Evolutionary conservation across 306 rosid species (phyloP).

Genomic region (Cucurbita pepo): DNA sequence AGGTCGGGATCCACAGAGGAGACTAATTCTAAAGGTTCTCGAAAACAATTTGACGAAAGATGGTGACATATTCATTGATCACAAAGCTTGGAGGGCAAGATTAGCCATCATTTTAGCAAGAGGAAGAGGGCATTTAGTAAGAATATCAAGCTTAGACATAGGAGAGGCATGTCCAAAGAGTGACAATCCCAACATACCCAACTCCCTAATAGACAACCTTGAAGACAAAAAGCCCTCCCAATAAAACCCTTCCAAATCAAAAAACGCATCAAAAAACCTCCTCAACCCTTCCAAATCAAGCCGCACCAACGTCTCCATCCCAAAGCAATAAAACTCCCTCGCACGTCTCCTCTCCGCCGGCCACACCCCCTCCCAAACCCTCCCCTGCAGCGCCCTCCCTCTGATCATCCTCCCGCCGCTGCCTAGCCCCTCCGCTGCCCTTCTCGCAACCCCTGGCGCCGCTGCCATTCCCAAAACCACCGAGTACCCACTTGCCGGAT

Average conservation of each 20-base stretch:
- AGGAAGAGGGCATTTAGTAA: conserved; percentile 65
- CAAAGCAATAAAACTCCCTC: conserved; percentile 64
- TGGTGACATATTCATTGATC: neutral
- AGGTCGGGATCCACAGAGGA: too few species aligned
- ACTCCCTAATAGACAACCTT: conserved; percentile 41
- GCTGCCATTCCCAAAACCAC: conserved; percentile 57
- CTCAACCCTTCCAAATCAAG: conserved; percentile 63
- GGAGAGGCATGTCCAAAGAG: conserved; percentile 51
- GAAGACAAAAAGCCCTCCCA: conserved; percentile 83
- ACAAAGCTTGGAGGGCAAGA: conserved; percentile 37
- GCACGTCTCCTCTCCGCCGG: conserved; percentile 36
- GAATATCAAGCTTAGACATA: conserved; percentile 48
- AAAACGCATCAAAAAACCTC: conserved; percentile 70
- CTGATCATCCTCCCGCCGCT: conserved; percentile 62
- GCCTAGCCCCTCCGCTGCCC: conserved; percentile 61
- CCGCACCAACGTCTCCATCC: conserved; percentile 77
- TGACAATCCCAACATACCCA: conserved; percentile 33
- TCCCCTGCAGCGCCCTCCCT: conserved; percentile 38
- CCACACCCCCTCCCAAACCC: conserved; percentile 69
- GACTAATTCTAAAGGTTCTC: too few species aligned
- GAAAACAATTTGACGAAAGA: too few species aligned
- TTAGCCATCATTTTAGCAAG: conserved; percentile 54
- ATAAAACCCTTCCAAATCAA: conserved; percentile 46
- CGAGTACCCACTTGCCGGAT: conserved; percentile 85
- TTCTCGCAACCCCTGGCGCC: conserved; percentile 36